These are phyloP conservation scores for Euphorbia pulcherrima DNA, from an alignment of 345 rosid species.

Conservation along the genomic window DNA sequence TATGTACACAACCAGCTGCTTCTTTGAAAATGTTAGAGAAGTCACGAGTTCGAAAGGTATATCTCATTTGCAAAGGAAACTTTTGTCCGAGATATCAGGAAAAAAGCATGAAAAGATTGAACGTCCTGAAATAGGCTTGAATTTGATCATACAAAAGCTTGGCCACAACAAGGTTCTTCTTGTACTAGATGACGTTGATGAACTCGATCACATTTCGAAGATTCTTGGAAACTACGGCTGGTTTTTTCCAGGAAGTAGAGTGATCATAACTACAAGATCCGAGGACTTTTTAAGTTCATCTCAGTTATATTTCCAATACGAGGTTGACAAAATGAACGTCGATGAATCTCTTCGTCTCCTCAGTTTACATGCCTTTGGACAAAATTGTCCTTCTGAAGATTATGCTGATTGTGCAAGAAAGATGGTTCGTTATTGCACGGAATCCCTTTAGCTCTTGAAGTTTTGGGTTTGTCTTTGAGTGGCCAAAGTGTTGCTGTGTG, in stretches of 20 bases:
- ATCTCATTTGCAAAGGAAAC: slow-evolving; percentile 15
- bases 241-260: slow-evolving; percentile 19
- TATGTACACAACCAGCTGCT: slow-evolving; percentile 23
- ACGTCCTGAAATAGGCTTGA: neutral
- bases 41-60: slow-evolving; percentile 2
- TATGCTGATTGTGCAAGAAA: neutral
- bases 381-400: neutral
- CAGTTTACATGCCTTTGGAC: slow-evolving; percentile 8
- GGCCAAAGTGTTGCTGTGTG: slow-evolving; percentile 12
- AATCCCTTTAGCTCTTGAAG: slow-evolving; percentile 14
- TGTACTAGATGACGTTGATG: slow-evolving; percentile 19
- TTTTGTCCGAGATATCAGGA: slow-evolving; percentile 7
- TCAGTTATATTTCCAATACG: slow-evolving; percentile 1
- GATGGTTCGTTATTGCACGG: neutral
- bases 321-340: neutral
- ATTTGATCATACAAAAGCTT: neutral
- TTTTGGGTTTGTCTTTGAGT: slow-evolving; percentile 12
- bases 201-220: neutral
- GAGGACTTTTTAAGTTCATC: slow-evolving; percentile 9
- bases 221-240: slow-evolving; percentile 8
- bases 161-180: neutral
- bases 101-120: slow-evolving; percentile 12
- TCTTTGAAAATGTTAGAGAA: slow-evolving; percentile 21
- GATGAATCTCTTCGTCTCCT: slow-evolving; percentile 18
- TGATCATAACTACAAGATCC: slow-evolving; percentile 22